A percentile compares a stretch with the other conserved stretches of the same genome.
Conservation (phyloP, 23 red algal genomes). For the Gracilariopsis chorda region DNA sequence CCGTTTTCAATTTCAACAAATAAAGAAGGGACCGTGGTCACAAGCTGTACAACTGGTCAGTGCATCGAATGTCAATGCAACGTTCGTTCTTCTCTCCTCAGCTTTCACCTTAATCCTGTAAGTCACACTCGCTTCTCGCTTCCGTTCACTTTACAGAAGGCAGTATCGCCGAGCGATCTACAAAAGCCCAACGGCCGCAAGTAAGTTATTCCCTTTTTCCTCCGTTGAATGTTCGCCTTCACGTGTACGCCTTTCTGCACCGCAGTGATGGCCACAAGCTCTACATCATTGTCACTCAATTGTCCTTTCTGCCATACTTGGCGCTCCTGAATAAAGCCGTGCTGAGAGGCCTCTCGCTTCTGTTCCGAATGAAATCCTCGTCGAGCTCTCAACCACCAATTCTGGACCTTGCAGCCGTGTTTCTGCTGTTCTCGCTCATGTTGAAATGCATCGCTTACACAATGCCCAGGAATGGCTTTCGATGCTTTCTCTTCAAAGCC, state of each 20-base stretch:
- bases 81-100: neutral
- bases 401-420: neutral
- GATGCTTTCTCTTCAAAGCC: neutral
- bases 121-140: neutral
- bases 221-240: neutral
- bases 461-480: neutral
- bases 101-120: neutral
- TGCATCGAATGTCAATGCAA: neutral
- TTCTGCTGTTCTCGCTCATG: neutral
- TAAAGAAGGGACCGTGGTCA: neutral
- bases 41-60: neutral
- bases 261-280: constrained; percentile 6
- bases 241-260: neutral
- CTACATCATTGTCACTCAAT: neutral
- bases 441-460: neutral
- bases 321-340: neutral
- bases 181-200: neutral
- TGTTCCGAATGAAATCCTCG: neutral
- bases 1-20: neutral
- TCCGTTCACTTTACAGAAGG: neutral
- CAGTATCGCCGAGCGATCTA: neutral
- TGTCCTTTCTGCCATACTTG: neutral
- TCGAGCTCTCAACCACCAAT: no score
- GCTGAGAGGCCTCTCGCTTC: neutral
- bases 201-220: neutral